Conservation (phyloP, 2,329 filamentous ascomycete genomes). For the Gremmenia infestans region DNA sequence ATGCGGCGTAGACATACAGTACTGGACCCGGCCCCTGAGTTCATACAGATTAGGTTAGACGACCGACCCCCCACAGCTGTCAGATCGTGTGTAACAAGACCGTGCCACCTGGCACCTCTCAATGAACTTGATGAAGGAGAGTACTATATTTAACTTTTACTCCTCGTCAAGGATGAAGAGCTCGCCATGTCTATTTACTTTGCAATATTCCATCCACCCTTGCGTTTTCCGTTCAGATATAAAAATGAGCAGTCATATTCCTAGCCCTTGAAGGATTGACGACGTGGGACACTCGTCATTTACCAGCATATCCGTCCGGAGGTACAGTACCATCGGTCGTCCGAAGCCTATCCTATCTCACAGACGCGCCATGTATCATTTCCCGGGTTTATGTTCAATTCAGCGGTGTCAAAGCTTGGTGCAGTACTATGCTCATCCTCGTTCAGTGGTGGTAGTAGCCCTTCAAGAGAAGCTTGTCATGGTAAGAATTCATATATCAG, state of each 20-base stretch:
- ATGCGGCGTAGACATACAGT: not conserved
- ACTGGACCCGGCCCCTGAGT: not conserved
- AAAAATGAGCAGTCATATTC: constrained; percentile 4
- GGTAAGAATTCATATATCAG: too few species aligned
- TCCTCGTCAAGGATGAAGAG: not conserved
- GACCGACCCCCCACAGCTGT: not conserved
- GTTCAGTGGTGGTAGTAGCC: too few species aligned
- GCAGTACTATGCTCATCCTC: too few species aligned
- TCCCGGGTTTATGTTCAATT: too few species aligned
- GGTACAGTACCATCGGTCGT: not conserved
- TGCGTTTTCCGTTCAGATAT: constrained; percentile 4
- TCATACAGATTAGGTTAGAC: not conserved
- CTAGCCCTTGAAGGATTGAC: not conserved
- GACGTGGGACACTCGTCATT: not conserved
- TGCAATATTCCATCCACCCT: not conserved
- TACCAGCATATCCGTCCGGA: not conserved
- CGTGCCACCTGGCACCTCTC: not conserved
- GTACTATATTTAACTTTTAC: not conserved
- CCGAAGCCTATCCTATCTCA: too few species aligned
- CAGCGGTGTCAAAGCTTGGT: too few species aligned
- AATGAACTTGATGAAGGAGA: not conserved
- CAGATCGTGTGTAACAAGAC: not conserved
- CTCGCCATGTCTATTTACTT: not conserved
- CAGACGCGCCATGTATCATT: too few species aligned
- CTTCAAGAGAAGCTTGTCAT: too few species aligned